These are phyloP conservation scores for Dipteronia dyeriana DNA, from an alignment of 345 rosid genomes.

Conservation along the genomic window DNA sequence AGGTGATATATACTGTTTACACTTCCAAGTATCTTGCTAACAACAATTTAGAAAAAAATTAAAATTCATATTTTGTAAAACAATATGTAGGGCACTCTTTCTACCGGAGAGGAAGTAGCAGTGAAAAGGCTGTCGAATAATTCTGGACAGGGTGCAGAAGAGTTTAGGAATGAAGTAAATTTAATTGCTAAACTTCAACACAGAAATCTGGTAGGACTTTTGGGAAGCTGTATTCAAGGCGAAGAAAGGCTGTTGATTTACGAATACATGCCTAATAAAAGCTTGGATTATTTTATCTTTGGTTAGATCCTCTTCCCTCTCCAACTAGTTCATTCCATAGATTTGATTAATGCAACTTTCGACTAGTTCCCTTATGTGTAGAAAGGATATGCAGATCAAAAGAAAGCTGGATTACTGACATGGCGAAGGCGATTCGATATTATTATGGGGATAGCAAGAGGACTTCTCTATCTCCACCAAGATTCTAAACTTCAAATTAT, in stretches of 20 bases:
- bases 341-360: background rate
- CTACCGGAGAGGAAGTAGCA: slow-evolving; percentile 43
- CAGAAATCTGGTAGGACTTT: slow-evolving; percentile 48
- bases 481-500: slow-evolving; percentile 51
- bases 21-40: background rate
- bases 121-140: slow-evolving; percentile 48
- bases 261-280: slow-evolving; percentile 39
- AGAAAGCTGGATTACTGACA: background rate
- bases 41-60: background rate
- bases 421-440: slow-evolving; percentile 5
- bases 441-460: slow-evolving; percentile 31
- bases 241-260: slow-evolving; percentile 26
- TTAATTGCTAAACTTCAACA: slow-evolving; percentile 56
- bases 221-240: slow-evolving; percentile 41
- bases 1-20: slow-evolving; percentile 25
- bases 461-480: slow-evolving; percentile 59
- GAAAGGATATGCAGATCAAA: slow-evolving; percentile 3
- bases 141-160: slow-evolving; percentile 47
- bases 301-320: slow-evolving; percentile 25
- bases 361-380: background rate
- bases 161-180: slow-evolving; percentile 42
- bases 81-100: slow-evolving; percentile 25
- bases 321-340: too few species aligned
- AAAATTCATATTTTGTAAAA: too few species aligned
- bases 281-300: slow-evolving; percentile 45